Evolutionary conservation across 2,329 filamentous ascomycete genomes (phyloP).

Genomic region (Aspergillus neoniger): DNA sequence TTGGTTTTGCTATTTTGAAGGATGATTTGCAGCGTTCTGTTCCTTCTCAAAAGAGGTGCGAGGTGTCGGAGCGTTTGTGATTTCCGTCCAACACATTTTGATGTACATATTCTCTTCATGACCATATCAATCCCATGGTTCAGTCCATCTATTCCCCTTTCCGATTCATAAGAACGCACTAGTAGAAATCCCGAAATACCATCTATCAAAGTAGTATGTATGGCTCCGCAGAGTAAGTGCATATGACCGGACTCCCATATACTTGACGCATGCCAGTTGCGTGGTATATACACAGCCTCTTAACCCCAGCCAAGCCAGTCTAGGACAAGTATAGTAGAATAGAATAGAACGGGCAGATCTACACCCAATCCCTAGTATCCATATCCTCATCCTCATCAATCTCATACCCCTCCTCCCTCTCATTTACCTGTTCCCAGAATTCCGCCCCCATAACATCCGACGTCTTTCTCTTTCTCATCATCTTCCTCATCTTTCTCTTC

Average conservation of each 20-base stretch:
- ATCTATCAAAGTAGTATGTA: too few relatives aligned
- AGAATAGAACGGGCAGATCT: too few relatives aligned
- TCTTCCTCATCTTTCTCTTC: too few relatives aligned
- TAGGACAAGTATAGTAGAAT: too few relatives aligned
- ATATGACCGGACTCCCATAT: background rate
- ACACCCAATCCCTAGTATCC: too few relatives aligned
- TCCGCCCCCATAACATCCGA: too few relatives aligned
- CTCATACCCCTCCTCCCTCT: conserved; percentile 9
- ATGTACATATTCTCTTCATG: conserved; percentile 22
- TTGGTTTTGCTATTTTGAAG: conserved; percentile 3
- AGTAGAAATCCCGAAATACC: too few relatives aligned
- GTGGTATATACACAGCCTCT: background rate
- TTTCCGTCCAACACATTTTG: conserved; percentile 11
- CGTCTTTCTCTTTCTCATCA: background rate
- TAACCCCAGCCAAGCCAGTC: too few relatives aligned
- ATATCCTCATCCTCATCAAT: background rate
- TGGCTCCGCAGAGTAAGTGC: too few relatives aligned
- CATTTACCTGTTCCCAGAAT: background rate
- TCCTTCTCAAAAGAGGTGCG: conserved; percentile 18
- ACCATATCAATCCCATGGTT: conserved; percentile 8
- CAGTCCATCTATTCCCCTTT: background rate
- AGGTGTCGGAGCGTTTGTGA: conserved; percentile 25
- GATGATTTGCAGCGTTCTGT: conserved; percentile 18
- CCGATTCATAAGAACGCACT: too few relatives aligned
- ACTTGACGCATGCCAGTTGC: background rate